phyloP scores from a whole-genome alignment of 2,329 filamentous ascomycete species.

The Fusarium fracticaudum region DNA sequence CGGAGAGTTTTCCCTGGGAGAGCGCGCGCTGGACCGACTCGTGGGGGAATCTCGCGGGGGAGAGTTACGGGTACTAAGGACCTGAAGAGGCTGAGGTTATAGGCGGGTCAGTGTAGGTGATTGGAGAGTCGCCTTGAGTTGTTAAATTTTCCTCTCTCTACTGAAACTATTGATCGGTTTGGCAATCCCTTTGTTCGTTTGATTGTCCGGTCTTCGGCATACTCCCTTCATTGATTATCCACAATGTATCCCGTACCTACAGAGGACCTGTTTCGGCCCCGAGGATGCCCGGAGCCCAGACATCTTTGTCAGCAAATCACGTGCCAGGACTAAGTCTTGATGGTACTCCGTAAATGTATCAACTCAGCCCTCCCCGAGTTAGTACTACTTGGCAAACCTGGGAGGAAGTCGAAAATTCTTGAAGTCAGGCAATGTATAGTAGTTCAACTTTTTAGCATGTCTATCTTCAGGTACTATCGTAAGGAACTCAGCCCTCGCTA shows the following conservation, averaged over 20 bases:
- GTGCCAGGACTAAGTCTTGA: background rate
- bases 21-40: slow-evolving; percentile 34
- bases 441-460: background rate
- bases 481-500: background rate
- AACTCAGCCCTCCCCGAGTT: too few species aligned
- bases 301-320: slow-evolving; percentile 34
- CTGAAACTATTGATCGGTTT: background rate
- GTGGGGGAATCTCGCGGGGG: slow-evolving; percentile 28
- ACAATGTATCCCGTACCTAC: slow-evolving; percentile 36
- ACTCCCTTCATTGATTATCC: slow-evolving; percentile 12
- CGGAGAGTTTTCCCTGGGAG: slow-evolving; percentile 49
- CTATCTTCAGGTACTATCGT: background rate
- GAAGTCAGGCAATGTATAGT: background rate
- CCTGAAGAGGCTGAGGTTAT: slow-evolving; percentile 26
- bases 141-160: background rate
- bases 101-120: background rate
- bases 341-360: too few species aligned
- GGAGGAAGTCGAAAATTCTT: background rate
- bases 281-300: background rate
- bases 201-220: slow-evolving; percentile 2
- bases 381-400: background rate
- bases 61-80: slow-evolving; percentile 32
- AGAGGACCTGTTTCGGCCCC: slow-evolving; percentile 25
- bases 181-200: background rate
- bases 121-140: background rate